phyloP scores from a whole-genome alignment of 768 basidiomycete genomes.

The Phaeotremella fagi region DNA sequence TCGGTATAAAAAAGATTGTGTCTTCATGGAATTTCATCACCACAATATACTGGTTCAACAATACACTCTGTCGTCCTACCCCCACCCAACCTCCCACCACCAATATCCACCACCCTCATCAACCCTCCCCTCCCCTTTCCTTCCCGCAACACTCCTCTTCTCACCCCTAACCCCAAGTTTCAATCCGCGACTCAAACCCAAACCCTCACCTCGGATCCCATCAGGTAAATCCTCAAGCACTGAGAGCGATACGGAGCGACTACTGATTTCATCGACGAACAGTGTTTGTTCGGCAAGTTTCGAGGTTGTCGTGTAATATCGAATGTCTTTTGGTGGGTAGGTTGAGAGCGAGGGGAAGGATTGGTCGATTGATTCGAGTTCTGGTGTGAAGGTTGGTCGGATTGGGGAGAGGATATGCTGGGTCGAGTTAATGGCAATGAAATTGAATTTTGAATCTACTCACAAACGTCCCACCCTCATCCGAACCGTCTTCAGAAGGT shows the following conservation, averaged over 20 bases:
- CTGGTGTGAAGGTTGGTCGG: constrained; percentile 45
- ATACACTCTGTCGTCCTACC: no score
- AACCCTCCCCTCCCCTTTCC: constrained; percentile 42
- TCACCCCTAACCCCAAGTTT: constrained; percentile 32
- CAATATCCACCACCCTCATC: constrained; percentile 44
- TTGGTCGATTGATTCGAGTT: constrained; percentile 42
- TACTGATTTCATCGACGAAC: neutral
- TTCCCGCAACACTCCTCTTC: constrained; percentile 32
- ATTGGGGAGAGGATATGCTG: constrained; percentile 47
- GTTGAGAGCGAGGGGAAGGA: constrained; percentile 37
- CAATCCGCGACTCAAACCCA: constrained; percentile 21
- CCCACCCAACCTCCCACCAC: constrained; percentile 49
- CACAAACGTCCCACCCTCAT: constrained; percentile 44
- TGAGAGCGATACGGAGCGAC: neutral
- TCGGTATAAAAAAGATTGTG: no score
- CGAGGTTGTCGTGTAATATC: constrained; percentile 3
- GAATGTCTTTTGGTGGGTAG: constrained; percentile 14
- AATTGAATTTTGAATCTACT: constrained; percentile 12
- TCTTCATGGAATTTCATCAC: no score
- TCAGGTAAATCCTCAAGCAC: neutral
- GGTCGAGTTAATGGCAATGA: neutral
- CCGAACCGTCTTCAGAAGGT: constrained; percentile 22
- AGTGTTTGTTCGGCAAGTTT: neutral
- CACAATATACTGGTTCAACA: no score
- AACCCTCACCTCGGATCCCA: constrained; percentile 25